Evolutionary conservation across 2,329 filamentous ascomycete species (phyloP), one percentile per base, ranked within the genome.

Genomic region (Cladosporium sp.): DNA sequence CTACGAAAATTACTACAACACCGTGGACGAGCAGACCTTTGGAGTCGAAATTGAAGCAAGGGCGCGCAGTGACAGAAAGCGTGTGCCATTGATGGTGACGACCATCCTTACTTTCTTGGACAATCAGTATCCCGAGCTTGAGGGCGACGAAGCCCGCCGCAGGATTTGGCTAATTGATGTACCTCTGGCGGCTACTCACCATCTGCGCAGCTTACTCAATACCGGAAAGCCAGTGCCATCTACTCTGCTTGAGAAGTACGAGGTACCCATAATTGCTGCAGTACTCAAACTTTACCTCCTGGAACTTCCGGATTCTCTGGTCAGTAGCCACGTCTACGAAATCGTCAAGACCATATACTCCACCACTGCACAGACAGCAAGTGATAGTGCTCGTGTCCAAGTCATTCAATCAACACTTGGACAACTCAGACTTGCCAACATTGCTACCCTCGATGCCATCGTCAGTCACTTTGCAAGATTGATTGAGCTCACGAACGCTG

Each of bases 1-100:
- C 3, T 99, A 99, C 75, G 94, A 99, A 77, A 99, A 97, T 74
- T 99, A 99, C 77, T 99, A 99, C 80, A 97, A 97, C 75, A 92
- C 90, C 65, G 92, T 97, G 22, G 94, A 97, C 73, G 92, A 97
- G 71, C 92, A 97, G 81, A 96, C 91, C 0, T 99, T 97, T 72
- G 94, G 95, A 65, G 92, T 99, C 58, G 95, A 99, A 70, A 84
- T 99, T n/a, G 94, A 99, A 76, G 92, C 93, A 38, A 84, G 94
- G 65, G 94, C 94, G 47, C 84, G 93, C 65, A 92, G 91, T 54
- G 94, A 99, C 74, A 88, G 92, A 74, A 99, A 99, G 78, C 89
- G 94, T 51, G 94, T 99, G 20, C 94, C 94, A 17, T 81, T 95
- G 61, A 85, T 99, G 65, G 85, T 99, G 62, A 99, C 94, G 1